Evolutionary conservation across 2,329 filamentous ascomycete genomes (phyloP).

Genomic region (Cladobotryum protrusum): DNA sequence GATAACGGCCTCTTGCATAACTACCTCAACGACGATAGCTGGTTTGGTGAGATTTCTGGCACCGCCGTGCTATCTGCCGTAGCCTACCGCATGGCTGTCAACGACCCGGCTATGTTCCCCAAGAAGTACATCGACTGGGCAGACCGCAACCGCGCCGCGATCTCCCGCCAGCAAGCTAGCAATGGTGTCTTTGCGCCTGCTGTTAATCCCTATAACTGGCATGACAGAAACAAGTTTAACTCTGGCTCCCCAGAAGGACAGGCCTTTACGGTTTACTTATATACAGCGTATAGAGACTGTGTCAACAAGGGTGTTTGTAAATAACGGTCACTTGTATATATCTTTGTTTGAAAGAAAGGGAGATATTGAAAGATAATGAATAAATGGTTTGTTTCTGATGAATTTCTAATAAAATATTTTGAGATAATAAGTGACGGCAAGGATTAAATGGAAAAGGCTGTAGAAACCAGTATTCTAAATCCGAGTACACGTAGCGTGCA

Average conservation of each 20-base stretch:
- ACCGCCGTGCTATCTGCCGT: conserved; percentile 11
- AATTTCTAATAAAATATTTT: too few relatives aligned
- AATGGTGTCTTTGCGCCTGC: conserved; percentile 8
- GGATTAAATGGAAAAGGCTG: too few relatives aligned
- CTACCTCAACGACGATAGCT: conserved; percentile 11
- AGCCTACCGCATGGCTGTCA: conserved; percentile 13
- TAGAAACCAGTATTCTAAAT: too few relatives aligned
- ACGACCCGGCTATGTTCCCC: conserved; percentile 11
- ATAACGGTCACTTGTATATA: too few relatives aligned
- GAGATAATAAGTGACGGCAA: too few relatives aligned
- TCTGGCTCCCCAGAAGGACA: conserved; percentile 12
- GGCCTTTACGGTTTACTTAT: conserved; percentile 11
- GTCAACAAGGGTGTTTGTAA: conserved; percentile 4
- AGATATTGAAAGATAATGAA: too few relatives aligned
- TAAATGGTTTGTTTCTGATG: too few relatives aligned
- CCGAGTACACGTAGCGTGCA: too few relatives aligned
- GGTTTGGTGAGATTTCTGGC: conserved; percentile 13
- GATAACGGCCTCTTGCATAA: conserved; percentile 10
- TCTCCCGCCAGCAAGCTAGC: conserved; percentile 3
- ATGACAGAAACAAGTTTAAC: conserved; percentile 8
- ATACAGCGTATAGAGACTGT: conserved; percentile 13
- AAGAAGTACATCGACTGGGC: conserved; percentile 12
- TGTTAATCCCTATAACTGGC: conserved; percentile 11
- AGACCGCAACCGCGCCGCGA: conserved; percentile 4
- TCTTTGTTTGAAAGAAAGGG: too few relatives aligned